Percentiles rank a stretch among this genome's conserved stretches.
These are phyloP conservation scores for Gnomoniopsis smithogilvyi DNA, from an alignment of 2,329 filamentous ascomycete species.

Conservation along the genomic window DNA sequence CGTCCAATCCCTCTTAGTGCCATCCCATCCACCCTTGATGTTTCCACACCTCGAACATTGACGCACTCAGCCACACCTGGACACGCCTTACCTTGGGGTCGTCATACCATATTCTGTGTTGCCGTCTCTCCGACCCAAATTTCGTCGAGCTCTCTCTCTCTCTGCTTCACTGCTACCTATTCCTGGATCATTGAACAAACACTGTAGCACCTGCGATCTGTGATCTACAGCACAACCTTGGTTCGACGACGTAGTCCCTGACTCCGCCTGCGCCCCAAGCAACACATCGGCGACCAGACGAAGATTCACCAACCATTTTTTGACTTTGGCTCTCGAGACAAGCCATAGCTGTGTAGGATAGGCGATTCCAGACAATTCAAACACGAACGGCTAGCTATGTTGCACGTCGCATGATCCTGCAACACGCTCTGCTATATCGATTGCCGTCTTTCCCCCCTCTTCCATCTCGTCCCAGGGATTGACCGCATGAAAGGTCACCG, in stretches of 20 bases:
- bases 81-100: background rate
- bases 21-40: background rate
- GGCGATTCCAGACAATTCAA: background rate
- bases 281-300: background rate
- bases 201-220: background rate
- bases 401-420: no score
- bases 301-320: background rate
- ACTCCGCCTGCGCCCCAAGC: background rate
- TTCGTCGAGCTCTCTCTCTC: background rate
- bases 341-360: background rate
- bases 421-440: background rate
- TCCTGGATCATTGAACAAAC: background rate
- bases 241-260: background rate
- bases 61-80: constrained; percentile 5
- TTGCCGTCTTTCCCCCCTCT: background rate
- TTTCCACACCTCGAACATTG: background rate
- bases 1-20: background rate
- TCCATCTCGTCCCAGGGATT: background rate
- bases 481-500: background rate
- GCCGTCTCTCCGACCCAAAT: background rate
- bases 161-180: background rate
- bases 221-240: background rate
- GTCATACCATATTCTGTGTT: background rate
- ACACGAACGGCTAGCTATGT: background rate
- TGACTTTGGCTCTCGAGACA: background rate